Percentiles rank a stretch among this genome's conserved stretches.
phyloP scores from a whole-genome alignment of 1,139 yeast species.

The Pneumocystis wakefieldiae region DNA sequence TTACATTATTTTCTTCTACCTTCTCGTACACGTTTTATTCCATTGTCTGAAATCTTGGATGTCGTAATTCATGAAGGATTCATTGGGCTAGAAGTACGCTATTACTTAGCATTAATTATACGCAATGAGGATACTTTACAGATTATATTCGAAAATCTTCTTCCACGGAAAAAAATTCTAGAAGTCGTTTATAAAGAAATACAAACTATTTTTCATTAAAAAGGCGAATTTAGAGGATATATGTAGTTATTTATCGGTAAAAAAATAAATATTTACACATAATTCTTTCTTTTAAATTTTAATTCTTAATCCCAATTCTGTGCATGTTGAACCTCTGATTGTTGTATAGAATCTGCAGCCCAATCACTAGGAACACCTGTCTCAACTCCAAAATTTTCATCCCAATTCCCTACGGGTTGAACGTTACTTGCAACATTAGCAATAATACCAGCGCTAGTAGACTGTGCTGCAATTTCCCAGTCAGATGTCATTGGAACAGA shows the following conservation, averaged over 20 bases:
- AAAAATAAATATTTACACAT: neutral
- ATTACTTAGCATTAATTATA: constrained; percentile 14
- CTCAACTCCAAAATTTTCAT: constrained; percentile 34
- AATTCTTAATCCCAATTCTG: neutral
- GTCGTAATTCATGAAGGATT: constrained; percentile 15
- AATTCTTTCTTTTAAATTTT: neutral
- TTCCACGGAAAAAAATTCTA: constrained; percentile 2
- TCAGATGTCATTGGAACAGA: neutral
- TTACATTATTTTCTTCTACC: neutral
- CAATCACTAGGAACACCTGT: constrained; percentile 72
- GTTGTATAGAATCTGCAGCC: constrained; percentile 26
- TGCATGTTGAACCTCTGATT: neutral
- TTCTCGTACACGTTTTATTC: constrained; percentile 9
- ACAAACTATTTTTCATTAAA: neutral
- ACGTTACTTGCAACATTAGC: neutral
- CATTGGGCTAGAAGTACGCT: constrained; percentile 12
- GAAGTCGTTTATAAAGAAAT: constrained; percentile 2
- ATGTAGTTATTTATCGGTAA: neutral
- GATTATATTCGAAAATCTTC: constrained; percentile 12
- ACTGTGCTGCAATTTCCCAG: neutral
- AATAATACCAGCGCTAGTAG: neutral
- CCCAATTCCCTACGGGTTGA: constrained; percentile 20
- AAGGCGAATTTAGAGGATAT: neutral
- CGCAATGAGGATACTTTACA: constrained; percentile 11
- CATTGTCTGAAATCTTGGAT: constrained; percentile 13